phyloP scores from a whole-genome alignment of 176 grass and related monocot genomes.

The Rhynchospora breviuscula region DNA sequence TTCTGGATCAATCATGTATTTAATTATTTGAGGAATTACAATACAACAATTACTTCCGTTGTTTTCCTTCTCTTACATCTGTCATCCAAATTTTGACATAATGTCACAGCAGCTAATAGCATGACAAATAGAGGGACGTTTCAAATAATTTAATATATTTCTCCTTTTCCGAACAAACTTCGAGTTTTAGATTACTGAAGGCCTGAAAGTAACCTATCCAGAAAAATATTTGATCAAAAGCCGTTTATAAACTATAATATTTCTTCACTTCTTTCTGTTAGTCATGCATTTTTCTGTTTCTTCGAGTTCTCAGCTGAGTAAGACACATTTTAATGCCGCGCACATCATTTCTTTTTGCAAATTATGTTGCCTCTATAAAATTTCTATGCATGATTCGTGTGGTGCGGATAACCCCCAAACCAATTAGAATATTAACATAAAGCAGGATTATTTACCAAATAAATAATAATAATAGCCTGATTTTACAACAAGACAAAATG shows the following conservation, averaged over 20 bases:
- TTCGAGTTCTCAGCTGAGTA: background rate
- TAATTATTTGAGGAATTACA: background rate
- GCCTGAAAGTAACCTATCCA: background rate
- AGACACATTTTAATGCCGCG: background rate
- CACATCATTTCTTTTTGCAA: background rate
- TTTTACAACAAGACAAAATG: conserved; percentile 15
- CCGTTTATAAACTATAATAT: no score
- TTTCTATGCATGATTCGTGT: background rate
- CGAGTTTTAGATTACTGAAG: background rate
- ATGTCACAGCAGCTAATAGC: background rate
- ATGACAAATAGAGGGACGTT: background rate
- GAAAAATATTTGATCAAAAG: background rate
- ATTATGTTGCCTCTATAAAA: background rate
- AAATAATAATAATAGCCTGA: conserved; percentile 3
- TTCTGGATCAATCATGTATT: background rate
- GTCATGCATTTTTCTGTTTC: no score
- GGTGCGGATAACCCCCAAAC: background rate
- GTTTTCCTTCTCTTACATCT: background rate
- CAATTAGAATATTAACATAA: background rate
- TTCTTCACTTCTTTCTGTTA: no score
- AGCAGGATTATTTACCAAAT: conserved; percentile 2
- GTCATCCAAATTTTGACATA: background rate
- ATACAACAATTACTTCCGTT: background rate
- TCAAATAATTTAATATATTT: background rate
- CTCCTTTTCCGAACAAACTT: background rate